These are phyloP conservation scores for Diaporthe sp. DNA, from an alignment of 2,329 filamentous ascomycete species.

Conservation along the genomic window DNA sequence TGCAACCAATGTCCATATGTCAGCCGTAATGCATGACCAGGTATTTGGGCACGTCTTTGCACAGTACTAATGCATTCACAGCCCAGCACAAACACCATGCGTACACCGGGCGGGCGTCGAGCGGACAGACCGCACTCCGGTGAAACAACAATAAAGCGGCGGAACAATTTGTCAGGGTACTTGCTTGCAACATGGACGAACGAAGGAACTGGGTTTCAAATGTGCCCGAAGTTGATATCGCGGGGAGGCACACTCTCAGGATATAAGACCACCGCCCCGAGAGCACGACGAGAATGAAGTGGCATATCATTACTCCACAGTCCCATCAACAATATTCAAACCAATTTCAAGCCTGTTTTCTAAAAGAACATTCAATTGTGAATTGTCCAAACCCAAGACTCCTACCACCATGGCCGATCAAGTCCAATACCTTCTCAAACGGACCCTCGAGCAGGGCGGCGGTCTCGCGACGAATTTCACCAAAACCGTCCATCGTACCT, in stretches of 20 bases:
- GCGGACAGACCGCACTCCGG: neutral
- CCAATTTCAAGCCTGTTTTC: neutral
- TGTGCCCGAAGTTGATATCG: neutral
- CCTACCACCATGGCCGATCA: neutral
- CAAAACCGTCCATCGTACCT: neutral
- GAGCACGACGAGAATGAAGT: too few relatives aligned
- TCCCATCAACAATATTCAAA: neutral
- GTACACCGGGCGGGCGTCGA: neutral
- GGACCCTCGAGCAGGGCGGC: neutral
- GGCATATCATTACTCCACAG: neutral
- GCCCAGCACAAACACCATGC: neutral
- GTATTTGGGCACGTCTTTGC: neutral
- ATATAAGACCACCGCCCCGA: neutral
- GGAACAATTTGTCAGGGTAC: neutral
- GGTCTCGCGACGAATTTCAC: slow-evolving; percentile 24
- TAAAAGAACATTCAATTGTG: neutral
- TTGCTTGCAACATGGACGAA: neutral
- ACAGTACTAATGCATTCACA: neutral
- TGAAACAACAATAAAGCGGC: neutral
- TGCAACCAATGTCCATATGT: neutral
- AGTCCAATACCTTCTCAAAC: neutral
- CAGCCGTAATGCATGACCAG: neutral
- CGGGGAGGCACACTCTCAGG: too few relatives aligned
- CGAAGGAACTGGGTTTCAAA: neutral
- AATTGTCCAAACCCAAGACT: neutral